Percentiles rank a stretch among this genome's conserved stretches.
Conservation (phyloP, 805 yeast species). For the Barnettozyma sucrosica region DNA sequence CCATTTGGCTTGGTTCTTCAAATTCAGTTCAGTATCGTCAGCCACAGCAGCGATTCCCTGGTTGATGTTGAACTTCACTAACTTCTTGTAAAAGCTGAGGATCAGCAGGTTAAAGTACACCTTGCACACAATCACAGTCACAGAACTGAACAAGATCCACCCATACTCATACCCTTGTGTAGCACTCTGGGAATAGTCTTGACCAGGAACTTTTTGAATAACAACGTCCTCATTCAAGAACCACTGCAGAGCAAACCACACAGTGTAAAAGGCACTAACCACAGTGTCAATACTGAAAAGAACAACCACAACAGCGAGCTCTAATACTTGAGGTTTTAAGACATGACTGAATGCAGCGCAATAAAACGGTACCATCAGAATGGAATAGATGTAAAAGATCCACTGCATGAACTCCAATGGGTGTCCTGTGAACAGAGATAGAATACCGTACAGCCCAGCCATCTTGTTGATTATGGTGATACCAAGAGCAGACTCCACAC, state of each 20-base stretch:
- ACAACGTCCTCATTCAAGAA: slow-evolving; percentile 43
- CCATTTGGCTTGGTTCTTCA: slow-evolving; percentile 28
- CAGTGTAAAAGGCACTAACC: slow-evolving; percentile 60
- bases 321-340: slow-evolving; percentile 49
- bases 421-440: slow-evolving; percentile 85
- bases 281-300: slow-evolving; percentile 64
- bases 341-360: slow-evolving; percentile 50
- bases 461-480: slow-evolving; percentile 80
- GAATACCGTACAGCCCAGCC: slow-evolving; percentile 80
- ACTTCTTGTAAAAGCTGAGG: slow-evolving; percentile 52
- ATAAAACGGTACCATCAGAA: slow-evolving; percentile 58
- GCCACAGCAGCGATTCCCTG: slow-evolving; percentile 28
- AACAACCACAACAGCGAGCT: slow-evolving; percentile 56
- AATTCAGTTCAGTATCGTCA: slow-evolving; percentile 31
- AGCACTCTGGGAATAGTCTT: slow-evolving; percentile 44
- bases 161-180: slow-evolving; percentile 52
- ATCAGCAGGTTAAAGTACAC: slow-evolving; percentile 56
- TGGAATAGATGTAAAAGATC: slow-evolving; percentile 65
- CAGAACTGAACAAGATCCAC: slow-evolving; percentile 46
- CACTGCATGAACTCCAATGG: slow-evolving; percentile 79
- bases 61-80: slow-evolving; percentile 43
- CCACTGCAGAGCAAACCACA: slow-evolving; percentile 75
- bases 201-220: slow-evolving; percentile 18
- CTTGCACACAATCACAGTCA: slow-evolving; percentile 43
- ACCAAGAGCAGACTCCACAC: slow-evolving; percentile 77